Evolutionary conservation across 1,139 yeast genomes (phyloP), one percentile per base, ranked within the genome.

Genomic region (Scheffersomyces lignicola): DNA sequence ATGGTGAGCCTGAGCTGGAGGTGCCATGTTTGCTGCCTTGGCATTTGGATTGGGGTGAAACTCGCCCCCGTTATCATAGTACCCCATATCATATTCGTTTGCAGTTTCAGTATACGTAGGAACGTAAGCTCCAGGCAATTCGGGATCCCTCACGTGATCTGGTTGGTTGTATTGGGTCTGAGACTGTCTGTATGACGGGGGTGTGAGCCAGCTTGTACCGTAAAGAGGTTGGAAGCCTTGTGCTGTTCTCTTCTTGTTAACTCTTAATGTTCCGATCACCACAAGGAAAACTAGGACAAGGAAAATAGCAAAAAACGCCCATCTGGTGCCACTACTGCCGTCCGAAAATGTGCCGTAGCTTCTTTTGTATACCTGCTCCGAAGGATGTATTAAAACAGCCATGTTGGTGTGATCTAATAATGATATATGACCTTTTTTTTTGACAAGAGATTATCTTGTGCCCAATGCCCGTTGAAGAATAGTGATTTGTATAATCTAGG

Each of bases 171-270:
- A 78, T 39, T 78, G 82, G 37, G 67, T 69, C 49, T 85, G 88
- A 3, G 92, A 76, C 50, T 83, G 92, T 41, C 72, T 60, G 54
- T 89, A 88, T n/a, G 84, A 71, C 0, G 96, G 96, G 3, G 96
- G 96, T 0, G 95, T 83, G 72, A 89, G 76, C 94, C 96, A 89
- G 7, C 87, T 78, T 1, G 97, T 88, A 7, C 95, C 95, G 40
- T 80, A 72, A 3, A 88, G 68, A 0, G 97, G 96, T 20, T 70
- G 71, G 26, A 69, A 65, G 5, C 97, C 97, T 26, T 64, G 59
- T 23, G 56, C 66, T 2, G 76, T 65, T 52, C 96, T 70, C 39
- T 72, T 69, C 34, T 71, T 73, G 47, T 88, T 86, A 24, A 80
- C 70, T 26, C 78, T 54, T 12, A 88, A 58, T 2, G 80, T 73